A percentile compares a stretch with the other conserved stretches of the same genome.
phyloP scores from a whole-genome alignment of 306 rosid species.

The Malus orientalis region DNA sequence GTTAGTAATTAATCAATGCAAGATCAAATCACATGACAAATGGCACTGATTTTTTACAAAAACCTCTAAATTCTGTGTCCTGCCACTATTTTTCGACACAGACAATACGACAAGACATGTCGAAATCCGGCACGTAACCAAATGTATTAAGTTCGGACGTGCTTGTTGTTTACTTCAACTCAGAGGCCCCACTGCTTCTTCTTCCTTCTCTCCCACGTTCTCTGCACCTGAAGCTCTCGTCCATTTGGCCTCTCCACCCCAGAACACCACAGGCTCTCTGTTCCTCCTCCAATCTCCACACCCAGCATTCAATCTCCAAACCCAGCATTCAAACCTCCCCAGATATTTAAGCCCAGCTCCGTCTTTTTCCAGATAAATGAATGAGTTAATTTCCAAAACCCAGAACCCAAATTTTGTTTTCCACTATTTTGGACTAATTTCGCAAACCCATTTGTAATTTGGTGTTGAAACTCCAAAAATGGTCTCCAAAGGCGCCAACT shows the following conservation, averaged over 20 bases:
- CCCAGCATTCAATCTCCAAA: conserved; percentile 5
- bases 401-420: neutral
- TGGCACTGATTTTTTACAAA: neutral
- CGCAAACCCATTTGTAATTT: neutral
- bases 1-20: no score
- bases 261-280: neutral
- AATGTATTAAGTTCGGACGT: conserved; percentile 24
- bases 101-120: conserved; percentile 5
- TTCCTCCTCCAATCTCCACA: neutral
- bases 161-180: conserved; percentile 5
- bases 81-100: neutral
- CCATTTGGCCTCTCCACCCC: neutral
- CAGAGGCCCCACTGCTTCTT: conserved; percentile 26
- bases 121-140: neutral
- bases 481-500: conserved; percentile 8
- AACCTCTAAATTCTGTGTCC: no score
- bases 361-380: neutral
- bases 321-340: neutral
- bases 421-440: neutral
- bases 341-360: neutral
- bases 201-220: conserved; percentile 7
- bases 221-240: neutral
- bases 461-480: neutral
- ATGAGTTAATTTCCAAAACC: neutral
- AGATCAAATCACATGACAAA: no score